Evolutionary conservation across 495 filamentous ascomycete genomes (phyloP), one percentile per base, ranked within the genome.

Genomic region (Cladorrhinum samala): DNA sequence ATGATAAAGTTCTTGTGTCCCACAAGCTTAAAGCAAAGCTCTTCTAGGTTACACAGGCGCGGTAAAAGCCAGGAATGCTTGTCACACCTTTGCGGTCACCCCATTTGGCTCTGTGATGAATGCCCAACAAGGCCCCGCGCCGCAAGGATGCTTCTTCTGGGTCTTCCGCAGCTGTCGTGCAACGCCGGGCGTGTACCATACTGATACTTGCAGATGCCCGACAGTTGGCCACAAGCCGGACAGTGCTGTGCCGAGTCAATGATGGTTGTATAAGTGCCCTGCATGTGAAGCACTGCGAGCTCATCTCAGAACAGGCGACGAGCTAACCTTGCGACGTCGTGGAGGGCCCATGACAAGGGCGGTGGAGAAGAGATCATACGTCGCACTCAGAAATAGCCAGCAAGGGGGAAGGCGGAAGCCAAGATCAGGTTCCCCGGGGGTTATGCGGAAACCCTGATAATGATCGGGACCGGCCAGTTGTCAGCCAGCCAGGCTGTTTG

Each of bases 1-100:
- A 19, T 9, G 42, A 45, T 19, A 19, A 24, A 23, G 18, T 8
- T 7, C 23, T 3, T 47, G 21, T 30, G 24, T 27, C 7, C 9
- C 20, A 27, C 45, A n/a, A 33, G 16, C 24, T 33, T 33, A 47
- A 17, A 13, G 24, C 14, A 6, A 17, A 27, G 45, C 24, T 47
- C n/a, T 45, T n/a, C 27, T 6, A 33, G 21, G 45, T 47, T 47
- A 47, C 45, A 47, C 45, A 25, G 20, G 13, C 24, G 24, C 45
- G 42, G 42, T 7, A 21, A 24, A 20, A 37, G n/a, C 39, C 39
- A 14, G 8, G 5, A 5, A 14, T 4, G 17, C 8, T 41, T 41
- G 39, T 41, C 39, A 41, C 21, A 33, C 11, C 3, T 47, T 21
- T 21, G 21, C 23, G 9, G 24, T 27, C 23, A 24, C 1, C 24